Evolutionary conservation across 2,329 filamentous ascomycete genomes (phyloP).

Genomic region (Ascochyta fabae): DNA sequence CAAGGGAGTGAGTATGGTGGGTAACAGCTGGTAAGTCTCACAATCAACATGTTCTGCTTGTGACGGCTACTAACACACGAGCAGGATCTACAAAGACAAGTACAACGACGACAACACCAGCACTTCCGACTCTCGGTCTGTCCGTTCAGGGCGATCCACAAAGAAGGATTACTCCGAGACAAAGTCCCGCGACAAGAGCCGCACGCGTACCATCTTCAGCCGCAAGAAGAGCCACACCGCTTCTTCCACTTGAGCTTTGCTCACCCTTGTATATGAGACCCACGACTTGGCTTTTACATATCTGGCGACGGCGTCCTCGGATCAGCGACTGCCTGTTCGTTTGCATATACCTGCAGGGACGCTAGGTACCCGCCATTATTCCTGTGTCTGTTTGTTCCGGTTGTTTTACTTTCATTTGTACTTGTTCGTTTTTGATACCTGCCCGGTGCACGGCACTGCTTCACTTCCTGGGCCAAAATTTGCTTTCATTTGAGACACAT

Average conservation of each 20-base stretch:
- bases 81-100: constrained; percentile 95
- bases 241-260: constrained; percentile 19
- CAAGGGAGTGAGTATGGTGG: constrained; percentile 96
- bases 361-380: constrained; percentile 3
- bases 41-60: neutral
- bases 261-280: constrained; percentile 39
- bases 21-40: constrained; percentile 92
- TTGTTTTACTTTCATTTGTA: constrained; percentile 22
- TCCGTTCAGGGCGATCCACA: constrained; percentile 56
- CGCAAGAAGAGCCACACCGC: constrained; percentile 57
- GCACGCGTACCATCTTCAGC: constrained; percentile 75
- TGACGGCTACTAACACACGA: neutral
- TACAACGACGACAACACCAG: constrained; percentile 65
- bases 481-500: constrained; percentile 20
- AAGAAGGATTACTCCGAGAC: constrained; percentile 56
- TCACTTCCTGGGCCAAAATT: constrained; percentile 24
- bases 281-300: constrained; percentile 39
- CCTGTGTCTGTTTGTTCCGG: constrained; percentile 13
- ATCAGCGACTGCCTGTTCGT: constrained; percentile 28
- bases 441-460: constrained; percentile 32
- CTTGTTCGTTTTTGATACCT: constrained; percentile 27
- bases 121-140: constrained; percentile 49
- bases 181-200: constrained; percentile 77
- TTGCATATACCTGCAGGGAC: constrained; percentile 37
- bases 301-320: constrained; percentile 44